Percentiles rank a stretch among this genome's conserved stretches.
Conservation (phyloP, 2,329 filamentous ascomycete species). For the Epichloe elymi region DNA sequence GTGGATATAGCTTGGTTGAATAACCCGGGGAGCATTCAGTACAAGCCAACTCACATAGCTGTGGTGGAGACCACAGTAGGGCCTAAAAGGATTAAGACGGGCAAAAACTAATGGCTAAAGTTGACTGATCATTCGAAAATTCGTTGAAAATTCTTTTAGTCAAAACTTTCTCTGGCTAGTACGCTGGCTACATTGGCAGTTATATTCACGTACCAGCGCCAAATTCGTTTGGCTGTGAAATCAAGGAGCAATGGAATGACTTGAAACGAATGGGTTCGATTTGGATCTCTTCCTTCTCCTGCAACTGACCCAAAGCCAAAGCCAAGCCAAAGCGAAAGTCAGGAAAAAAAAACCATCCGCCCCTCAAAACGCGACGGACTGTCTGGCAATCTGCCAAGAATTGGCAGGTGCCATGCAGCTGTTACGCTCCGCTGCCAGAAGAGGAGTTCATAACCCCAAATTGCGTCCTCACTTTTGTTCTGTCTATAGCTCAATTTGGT, state of each 20-base stretch:
- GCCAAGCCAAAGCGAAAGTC: neutral
- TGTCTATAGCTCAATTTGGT: neutral
- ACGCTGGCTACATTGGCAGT: neutral
- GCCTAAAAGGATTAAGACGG: constrained; percentile 11
- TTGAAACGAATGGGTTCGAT: too few relatives aligned
- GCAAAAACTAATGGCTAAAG: neutral
- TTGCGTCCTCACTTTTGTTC: neutral
- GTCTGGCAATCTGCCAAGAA: neutral
- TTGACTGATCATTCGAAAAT: neutral
- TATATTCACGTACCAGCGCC: too few relatives aligned
- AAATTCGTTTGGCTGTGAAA: too few relatives aligned
- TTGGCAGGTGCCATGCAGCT: constrained; percentile 5
- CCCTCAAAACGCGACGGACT: neutral
- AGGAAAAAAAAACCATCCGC: neutral
- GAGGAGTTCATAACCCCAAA: neutral
- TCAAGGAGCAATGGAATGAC: too few relatives aligned
- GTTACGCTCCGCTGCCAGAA: neutral
- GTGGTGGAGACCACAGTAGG: constrained; percentile 23
- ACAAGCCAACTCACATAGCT: constrained; percentile 21
- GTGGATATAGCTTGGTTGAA: constrained; percentile 42
- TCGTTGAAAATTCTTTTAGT: neutral
- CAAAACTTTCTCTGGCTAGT: neutral
- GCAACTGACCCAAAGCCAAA: too few relatives aligned
- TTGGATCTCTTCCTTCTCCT: too few relatives aligned
- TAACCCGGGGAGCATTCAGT: constrained; percentile 11